These are phyloP conservation scores for Cryptococcus wingfieldii DNA, from an alignment of 1,284 basidiomycete genomes.

Conservation along the genomic window DNA sequence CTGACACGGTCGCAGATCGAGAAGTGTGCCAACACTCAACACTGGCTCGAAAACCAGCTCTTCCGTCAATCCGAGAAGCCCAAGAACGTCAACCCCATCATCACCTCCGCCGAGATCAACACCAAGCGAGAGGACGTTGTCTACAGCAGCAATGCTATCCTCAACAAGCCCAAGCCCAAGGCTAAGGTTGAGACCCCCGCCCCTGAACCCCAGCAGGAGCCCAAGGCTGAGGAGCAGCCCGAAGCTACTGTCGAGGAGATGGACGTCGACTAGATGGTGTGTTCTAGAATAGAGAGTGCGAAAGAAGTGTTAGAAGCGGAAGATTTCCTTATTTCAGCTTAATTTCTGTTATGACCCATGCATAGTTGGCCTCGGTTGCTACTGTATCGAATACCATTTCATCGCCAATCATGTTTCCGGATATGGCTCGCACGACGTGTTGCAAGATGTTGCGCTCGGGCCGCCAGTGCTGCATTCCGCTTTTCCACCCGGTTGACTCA, in stretches of 20 bases:
- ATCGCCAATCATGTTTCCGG: background rate
- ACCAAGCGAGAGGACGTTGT: slow-evolving; percentile 86
- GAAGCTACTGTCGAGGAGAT: slow-evolving; percentile 42
- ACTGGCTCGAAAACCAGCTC: slow-evolving; percentile 89
- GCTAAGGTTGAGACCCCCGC: slow-evolving; percentile 51
- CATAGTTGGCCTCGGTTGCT: background rate
- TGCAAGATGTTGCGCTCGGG: no score
- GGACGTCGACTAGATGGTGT: slow-evolving; percentile 40
- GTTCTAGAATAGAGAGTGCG: background rate
- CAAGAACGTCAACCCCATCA: slow-evolving; percentile 79
- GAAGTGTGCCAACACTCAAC: slow-evolving; percentile 65
- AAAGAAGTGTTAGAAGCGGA: slow-evolving; percentile 1
- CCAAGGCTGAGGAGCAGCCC: slow-evolving; percentile 54
- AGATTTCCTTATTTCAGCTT: background rate
- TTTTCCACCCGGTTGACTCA: background rate
- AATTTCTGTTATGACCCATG: background rate
- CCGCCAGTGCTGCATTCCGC: background rate
- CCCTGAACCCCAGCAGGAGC: slow-evolving; percentile 44
- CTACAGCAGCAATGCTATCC: slow-evolving; percentile 75
- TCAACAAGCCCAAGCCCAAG: slow-evolving; percentile 84
- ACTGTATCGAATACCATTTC: background rate
- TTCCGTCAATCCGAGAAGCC: slow-evolving; percentile 75
- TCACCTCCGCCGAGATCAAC: slow-evolving; percentile 71
- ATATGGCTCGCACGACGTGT: background rate
- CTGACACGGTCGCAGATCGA: slow-evolving; percentile 44